phyloP scores from a whole-genome alignment of 2,329 filamentous ascomycete genomes.

The Ascocoryne sarcoides region DNA sequence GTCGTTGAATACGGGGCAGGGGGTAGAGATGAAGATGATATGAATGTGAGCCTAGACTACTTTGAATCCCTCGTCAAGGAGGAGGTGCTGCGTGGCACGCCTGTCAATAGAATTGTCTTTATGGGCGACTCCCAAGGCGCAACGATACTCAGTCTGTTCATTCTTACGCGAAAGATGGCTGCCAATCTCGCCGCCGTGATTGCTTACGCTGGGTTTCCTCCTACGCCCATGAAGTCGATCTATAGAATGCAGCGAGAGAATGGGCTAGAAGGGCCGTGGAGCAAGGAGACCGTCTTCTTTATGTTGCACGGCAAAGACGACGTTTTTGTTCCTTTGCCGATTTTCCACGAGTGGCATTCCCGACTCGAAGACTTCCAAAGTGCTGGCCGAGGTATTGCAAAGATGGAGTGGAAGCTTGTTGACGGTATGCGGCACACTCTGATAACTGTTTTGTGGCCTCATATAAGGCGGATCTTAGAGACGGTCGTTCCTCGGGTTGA shows the following conservation, averaged over 20 bases:
- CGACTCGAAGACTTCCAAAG: slow-evolving; percentile 5
- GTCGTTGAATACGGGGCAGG: slow-evolving; percentile 1
- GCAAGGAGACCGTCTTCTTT: slow-evolving; percentile 7
- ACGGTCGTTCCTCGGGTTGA: background rate
- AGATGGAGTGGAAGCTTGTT: slow-evolving; percentile 7
- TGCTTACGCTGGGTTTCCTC: slow-evolving; percentile 7
- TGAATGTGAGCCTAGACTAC: slow-evolving; percentile 9
- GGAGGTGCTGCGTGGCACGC: slow-evolving; percentile 4
- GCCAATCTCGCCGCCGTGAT: slow-evolving; percentile 7
- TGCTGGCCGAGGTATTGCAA: slow-evolving; percentile 7
- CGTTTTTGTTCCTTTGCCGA: slow-evolving; percentile 6
- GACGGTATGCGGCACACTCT: slow-evolving; percentile 5
- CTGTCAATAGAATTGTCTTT: slow-evolving; percentile 8
- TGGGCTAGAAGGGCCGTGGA: slow-evolving; percentile 5
- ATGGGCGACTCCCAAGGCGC: slow-evolving; percentile 13
- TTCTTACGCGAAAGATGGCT: slow-evolving; percentile 6
- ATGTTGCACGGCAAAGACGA: slow-evolving; percentile 10
- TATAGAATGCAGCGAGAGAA: slow-evolving; percentile 5
- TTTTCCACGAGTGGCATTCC: slow-evolving; percentile 1
- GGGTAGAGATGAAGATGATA: slow-evolving; percentile 8
- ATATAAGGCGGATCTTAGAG: slow-evolving; percentile 6
- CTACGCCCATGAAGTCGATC: slow-evolving; percentile 6
- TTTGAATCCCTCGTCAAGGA: slow-evolving; percentile 7
- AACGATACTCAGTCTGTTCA: slow-evolving; percentile 6
- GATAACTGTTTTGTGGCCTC: slow-evolving; percentile 5